Evolutionary conservation across 1,284 basidiomycete species (phyloP).

Genomic region (Apiotrichum siamense): DNA sequence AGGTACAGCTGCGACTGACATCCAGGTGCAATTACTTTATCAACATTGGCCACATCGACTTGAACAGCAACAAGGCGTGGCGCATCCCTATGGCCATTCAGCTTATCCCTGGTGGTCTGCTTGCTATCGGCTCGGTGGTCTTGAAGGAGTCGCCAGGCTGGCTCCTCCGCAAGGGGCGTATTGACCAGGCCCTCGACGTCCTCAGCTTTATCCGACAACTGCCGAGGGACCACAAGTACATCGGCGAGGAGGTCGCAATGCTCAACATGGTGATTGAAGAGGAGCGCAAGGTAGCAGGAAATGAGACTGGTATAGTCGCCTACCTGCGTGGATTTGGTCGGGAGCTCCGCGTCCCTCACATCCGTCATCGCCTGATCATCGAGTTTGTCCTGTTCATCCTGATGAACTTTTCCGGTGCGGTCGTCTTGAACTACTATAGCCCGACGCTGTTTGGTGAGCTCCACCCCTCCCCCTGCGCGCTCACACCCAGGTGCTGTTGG

Average conservation of each 20-base stretch:
- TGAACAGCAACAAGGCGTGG: slow-evolving; percentile 42
- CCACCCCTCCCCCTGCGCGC: too few relatives aligned
- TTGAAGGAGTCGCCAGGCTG: slow-evolving; percentile 54
- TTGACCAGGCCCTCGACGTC: slow-evolving; percentile 46
- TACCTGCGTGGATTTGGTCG: slow-evolving; percentile 1
- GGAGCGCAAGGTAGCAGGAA: slow-evolving; percentile 21
- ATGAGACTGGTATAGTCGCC: background rate
- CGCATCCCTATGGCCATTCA: slow-evolving; percentile 54
- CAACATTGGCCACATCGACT: slow-evolving; percentile 49
- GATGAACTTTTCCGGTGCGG: slow-evolving; percentile 6
- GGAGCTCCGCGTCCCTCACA: background rate
- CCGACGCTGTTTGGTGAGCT: slow-evolving; percentile 39
- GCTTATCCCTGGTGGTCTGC: slow-evolving; percentile 52
- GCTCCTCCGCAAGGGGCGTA: slow-evolving; percentile 50
- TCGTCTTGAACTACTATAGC: slow-evolving; percentile 26
- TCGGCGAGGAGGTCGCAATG: slow-evolving; percentile 44
- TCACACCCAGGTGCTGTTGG: slow-evolving; percentile 32
- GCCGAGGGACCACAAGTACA: slow-evolving; percentile 39
- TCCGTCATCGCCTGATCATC: slow-evolving; percentile 9
- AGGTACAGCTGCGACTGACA: too few relatives aligned
- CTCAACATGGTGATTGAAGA: slow-evolving; percentile 27
- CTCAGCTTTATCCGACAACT: slow-evolving; percentile 49
- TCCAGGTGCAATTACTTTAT: too few relatives aligned
- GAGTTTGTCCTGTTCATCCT: slow-evolving; percentile 10
- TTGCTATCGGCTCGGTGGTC: slow-evolving; percentile 50